phyloP scores from a whole-genome alignment of 2,329 filamentous ascomycete species.

The Pseudocercospora macadamiae region DNA sequence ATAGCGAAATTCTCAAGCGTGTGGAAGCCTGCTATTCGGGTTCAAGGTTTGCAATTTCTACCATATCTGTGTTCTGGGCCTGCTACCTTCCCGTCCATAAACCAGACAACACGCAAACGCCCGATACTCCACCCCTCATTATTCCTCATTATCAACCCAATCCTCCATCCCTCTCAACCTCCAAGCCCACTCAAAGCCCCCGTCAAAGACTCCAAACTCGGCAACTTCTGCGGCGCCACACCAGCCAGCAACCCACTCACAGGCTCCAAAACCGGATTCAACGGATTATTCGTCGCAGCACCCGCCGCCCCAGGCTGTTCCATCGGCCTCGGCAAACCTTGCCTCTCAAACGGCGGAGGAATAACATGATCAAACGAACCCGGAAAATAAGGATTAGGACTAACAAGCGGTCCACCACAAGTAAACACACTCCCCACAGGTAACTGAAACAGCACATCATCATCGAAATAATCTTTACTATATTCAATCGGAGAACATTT shows the following conservation, averaged over 20 bases:
- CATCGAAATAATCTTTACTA: slow-evolving; percentile 33
- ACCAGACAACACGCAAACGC: too few species aligned
- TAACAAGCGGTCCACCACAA: slow-evolving; percentile 17
- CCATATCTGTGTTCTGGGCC: too few species aligned
- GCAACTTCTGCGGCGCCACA: not conserved
- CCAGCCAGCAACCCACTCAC: not conserved
- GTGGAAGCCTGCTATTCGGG: too few species aligned
- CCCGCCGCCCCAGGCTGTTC: not conserved
- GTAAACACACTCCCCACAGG: slow-evolving; percentile 23
- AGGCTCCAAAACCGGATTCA: not conserved
- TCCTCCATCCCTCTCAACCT: not conserved
- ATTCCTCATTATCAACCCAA: not conserved
- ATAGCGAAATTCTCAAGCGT: too few species aligned
- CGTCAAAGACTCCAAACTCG: not conserved
- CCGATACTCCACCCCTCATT: not conserved
- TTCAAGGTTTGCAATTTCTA: too few species aligned
- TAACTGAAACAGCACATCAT: slow-evolving; percentile 25
- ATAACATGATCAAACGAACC: not conserved
- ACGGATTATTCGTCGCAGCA: not conserved
- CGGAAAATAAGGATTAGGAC: not conserved
- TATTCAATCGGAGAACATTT: slow-evolving; percentile 36
- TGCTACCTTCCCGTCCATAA: too few species aligned
- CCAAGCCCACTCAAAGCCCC: not conserved
- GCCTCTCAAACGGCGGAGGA: not conserved
- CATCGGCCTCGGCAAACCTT: not conserved